Percentiles rank a stretch among this genome's conserved stretches.
Conservation (phyloP, 345 rosid species). For the Brassica napus region DNA sequence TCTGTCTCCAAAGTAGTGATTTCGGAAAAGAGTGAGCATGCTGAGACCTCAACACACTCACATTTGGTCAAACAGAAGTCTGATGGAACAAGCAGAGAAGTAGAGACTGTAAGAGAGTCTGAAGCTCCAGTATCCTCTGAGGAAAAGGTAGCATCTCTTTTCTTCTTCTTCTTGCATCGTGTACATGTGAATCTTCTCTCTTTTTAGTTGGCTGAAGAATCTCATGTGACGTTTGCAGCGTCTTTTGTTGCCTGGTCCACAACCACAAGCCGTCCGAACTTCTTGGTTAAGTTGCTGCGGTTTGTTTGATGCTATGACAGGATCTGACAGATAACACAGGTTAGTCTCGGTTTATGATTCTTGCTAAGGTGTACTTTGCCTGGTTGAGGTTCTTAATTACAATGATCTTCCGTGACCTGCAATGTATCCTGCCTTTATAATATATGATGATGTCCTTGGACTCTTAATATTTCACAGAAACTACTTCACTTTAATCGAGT, state of each 20-base stretch:
- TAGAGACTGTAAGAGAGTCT: constrained; percentile 36
- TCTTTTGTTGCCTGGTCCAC: constrained; percentile 46
- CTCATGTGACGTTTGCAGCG: constrained; percentile 47
- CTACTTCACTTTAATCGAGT: neutral
- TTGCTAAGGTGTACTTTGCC: constrained; percentile 6
- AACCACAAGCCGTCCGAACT: constrained; percentile 50
- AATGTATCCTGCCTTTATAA: neutral
- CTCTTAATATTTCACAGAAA: neutral
- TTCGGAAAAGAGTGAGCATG: constrained; percentile 36
- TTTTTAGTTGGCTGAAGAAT: constrained; percentile 18
- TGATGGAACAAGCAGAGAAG: constrained; percentile 36
- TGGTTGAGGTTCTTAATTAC: constrained; percentile 7
- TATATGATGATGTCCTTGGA: constrained; percentile 3
- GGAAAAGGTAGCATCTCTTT: constrained; percentile 55
- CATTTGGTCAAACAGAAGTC: constrained; percentile 16
- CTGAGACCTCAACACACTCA: constrained; percentile 38
- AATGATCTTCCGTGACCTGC: neutral
- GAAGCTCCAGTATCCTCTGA: constrained; percentile 41
- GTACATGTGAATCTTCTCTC: constrained; percentile 3
- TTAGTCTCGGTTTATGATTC: constrained; percentile 26
- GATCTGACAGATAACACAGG: constrained; percentile 67
- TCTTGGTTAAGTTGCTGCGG: constrained; percentile 87
- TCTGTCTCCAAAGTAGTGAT: constrained; percentile 40
- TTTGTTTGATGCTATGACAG: constrained; percentile 65
- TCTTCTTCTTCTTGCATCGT: constrained; percentile 11